Base-by-base conservation (phyloP, 2,329 filamentous ascomycete genomes). In the Xylaria sp. region DNA sequence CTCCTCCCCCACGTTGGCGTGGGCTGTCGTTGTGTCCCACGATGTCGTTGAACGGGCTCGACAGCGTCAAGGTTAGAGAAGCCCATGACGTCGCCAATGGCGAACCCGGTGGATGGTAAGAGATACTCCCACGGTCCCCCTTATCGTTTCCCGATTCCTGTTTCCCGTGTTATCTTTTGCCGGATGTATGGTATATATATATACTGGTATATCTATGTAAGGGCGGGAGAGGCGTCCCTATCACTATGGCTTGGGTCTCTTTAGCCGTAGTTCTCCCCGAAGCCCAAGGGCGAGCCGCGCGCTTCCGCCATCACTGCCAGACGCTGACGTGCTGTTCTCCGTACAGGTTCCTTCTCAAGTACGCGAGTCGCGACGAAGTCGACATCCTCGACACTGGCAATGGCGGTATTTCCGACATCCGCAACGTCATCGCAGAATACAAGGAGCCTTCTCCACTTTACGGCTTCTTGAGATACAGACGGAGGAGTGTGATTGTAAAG, bases 31-130 rank as follows among this genome's bases (percentile, higher is more conserved):
- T n/a, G 42, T 29, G 15, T 66, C 54, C 49, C 70, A 77, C 54
- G 56, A 98, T 98, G 95, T 97, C 95, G 85, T 86, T 98, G 81
- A 97, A 97, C 89, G 96, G 96, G 72, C 86, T 98, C 81, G 94
- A 97, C 83, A 87, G 89, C 82, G 83, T 87, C 73, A 87, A 89
- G 77, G 87, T 99, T 81, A 88, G 90, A 81, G 93, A 96, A 82
- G 94, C 94, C 75, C 90, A 97, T 81, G 91, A 94, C 77, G 84
- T 88, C 74, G 92, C 93, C 63, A 84, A 90, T 74, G 87, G 87
- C 67, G 96, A 98, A 81, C 89, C 93, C 65, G 94, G 94, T 83
- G 94, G 94, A 90, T 99, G 96, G 96, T 98, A 87, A 81, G 92
- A 84, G 63, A 49, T 67, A 66, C 38, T 60, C 47, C 53, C 47